Evolutionary conservation across 768 basidiomycete genomes (phyloP).

Genomic region (Russula virescens): DNA sequence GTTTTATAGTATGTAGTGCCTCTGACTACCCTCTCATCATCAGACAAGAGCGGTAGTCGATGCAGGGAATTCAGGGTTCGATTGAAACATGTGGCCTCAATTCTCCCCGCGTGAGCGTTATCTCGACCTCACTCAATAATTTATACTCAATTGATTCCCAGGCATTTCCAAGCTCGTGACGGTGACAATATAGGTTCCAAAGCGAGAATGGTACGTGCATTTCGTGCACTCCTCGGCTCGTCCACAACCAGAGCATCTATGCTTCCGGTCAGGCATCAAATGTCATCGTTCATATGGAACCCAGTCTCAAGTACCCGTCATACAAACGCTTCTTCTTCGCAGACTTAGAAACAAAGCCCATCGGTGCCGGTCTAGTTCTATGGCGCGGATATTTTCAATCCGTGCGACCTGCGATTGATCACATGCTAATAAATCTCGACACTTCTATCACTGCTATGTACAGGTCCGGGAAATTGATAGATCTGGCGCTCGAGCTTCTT

Average conservation of each 20-base stretch:
- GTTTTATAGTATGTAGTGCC: conserved; percentile 54
- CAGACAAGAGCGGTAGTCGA: too few relatives aligned
- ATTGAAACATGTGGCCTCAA: conserved; percentile 60
- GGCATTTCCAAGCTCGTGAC: conserved; percentile 44
- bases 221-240: too few relatives aligned
- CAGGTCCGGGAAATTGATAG: conserved; percentile 51
- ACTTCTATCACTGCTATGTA: conserved; percentile 75
- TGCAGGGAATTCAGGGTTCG: conserved; percentile 61
- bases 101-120: conserved; percentile 73
- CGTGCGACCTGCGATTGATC: conserved; percentile 58
- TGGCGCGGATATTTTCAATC: conserved; percentile 84
- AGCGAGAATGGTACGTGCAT: conserved; percentile 48
- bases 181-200: conserved; percentile 61
- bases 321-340: conserved; percentile 73
- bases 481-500: conserved; percentile 53
- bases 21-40: conserved; percentile 28
- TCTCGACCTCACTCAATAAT: conserved; percentile 25
- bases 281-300: conserved; percentile 69
- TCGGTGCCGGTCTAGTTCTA: conserved; percentile 59
- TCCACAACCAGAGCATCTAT: neutral
- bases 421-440: conserved; percentile 67
- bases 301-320: conserved; percentile 58
- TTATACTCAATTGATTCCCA: neutral
- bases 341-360: conserved; percentile 41
- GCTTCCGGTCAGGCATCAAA: conserved; percentile 51